Conservation (phyloP, 352 stramenopile genomes). For the Phytophthora constricta region DNA sequence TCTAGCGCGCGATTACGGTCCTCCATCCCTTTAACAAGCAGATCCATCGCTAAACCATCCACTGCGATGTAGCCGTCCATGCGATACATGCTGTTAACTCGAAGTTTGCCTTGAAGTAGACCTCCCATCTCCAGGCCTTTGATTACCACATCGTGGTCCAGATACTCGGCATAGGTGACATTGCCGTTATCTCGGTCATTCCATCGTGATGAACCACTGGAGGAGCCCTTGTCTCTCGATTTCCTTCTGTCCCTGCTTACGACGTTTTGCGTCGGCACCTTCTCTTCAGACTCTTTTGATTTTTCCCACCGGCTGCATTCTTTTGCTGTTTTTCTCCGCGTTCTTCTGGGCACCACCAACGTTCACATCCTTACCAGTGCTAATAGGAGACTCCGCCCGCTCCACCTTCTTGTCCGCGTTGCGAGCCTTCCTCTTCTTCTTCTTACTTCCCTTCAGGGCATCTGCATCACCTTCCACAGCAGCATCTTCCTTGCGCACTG, state of each 20-base stretch:
- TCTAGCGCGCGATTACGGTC: conserved; percentile 83
- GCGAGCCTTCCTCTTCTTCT: conserved; percentile 11
- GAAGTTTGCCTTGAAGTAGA: conserved; percentile 70
- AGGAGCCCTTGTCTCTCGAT: no score
- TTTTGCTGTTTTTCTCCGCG: neutral
- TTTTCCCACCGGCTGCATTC: neutral
- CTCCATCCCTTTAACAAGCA: conserved; percentile 73
- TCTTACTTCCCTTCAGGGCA: conserved; percentile 7
- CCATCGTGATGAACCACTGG: neutral
- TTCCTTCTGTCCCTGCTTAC: no score
- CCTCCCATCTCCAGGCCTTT: conserved; percentile 41
- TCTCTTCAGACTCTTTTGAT: neutral
- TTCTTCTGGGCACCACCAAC: no score
- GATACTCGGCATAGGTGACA: conserved; percentile 47
- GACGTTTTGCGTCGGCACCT: no score
- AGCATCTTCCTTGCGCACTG: conserved; percentile 7
- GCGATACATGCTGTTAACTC: conserved; percentile 76
- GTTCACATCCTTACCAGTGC: no score
- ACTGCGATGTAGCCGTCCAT: conserved; percentile 84
- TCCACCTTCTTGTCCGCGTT: no score
- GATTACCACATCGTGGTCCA: conserved; percentile 39
- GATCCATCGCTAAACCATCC: conserved; percentile 72
- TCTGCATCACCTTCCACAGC: neutral
- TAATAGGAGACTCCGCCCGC: no score
- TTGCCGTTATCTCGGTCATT: conserved; percentile 12